Conservation (phyloP, 2,329 filamentous ascomycete species). For the Colletotrichum magnum region DNA sequence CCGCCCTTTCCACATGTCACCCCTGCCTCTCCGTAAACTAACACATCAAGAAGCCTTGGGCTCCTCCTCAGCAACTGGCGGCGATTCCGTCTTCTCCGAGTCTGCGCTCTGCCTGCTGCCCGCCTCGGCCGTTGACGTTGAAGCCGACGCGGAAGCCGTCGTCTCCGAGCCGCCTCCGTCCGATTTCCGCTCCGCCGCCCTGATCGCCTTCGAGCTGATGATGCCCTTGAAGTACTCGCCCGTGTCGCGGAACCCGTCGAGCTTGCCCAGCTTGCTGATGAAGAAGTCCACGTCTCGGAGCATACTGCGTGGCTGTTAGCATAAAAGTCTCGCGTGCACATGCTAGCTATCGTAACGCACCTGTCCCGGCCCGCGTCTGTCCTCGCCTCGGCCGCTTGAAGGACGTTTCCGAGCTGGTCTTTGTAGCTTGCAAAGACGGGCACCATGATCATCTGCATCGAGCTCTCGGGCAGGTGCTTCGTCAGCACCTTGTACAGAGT, state of each 20-base stretch:
- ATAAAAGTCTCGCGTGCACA: neutral
- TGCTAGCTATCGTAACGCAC: slow-evolving; percentile 61
- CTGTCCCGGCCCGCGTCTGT: slow-evolving; percentile 79
- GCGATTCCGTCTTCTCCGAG: slow-evolving; percentile 35
- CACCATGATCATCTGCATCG: slow-evolving; percentile 86
- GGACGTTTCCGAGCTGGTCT: slow-evolving; percentile 81
- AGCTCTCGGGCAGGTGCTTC: slow-evolving; percentile 83
- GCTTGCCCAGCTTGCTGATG: slow-evolving; percentile 77
- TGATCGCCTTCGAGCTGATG: slow-evolving; percentile 71
- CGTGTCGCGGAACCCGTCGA: slow-evolving; percentile 83
- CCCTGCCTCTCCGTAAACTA: neutral
- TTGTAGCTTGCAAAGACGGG: slow-evolving; percentile 88
- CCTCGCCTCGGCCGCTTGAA: slow-evolving; percentile 75
- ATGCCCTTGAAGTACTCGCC: slow-evolving; percentile 78
- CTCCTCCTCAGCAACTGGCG: slow-evolving; percentile 35
- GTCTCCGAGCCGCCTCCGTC: slow-evolving; percentile 34
- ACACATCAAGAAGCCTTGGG: slow-evolving; percentile 32
- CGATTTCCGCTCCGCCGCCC: slow-evolving; percentile 38
- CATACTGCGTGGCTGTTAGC: slow-evolving; percentile 69
- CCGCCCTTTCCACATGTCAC: neutral
- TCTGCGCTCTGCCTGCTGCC: slow-evolving; percentile 32
- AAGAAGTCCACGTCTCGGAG: slow-evolving; percentile 83
- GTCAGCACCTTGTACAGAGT: slow-evolving; percentile 87
- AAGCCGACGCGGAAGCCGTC: slow-evolving; percentile 15
- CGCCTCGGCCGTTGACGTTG: slow-evolving; percentile 27